Percentiles rank a stretch among this genome's conserved stretches.
Evolutionary conservation across 352 stramenopile genomes (phyloP).

Genomic region (Phytophthora ramorum): DNA sequence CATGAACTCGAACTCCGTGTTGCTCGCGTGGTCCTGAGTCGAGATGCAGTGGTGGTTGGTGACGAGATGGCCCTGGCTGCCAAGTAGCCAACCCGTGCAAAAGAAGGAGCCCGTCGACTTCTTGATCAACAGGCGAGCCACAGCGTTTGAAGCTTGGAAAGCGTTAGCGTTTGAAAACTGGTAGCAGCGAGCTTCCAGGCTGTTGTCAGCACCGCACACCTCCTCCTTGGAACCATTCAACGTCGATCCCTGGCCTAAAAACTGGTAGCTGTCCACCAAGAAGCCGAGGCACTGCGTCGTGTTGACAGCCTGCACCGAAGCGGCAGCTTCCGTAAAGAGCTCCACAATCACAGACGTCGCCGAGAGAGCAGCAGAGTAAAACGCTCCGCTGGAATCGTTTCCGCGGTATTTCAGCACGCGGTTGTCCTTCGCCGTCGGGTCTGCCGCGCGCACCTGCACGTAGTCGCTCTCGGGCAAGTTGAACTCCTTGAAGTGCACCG

Average conservation of each 20-base stretch:
- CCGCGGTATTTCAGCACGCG: constrained; percentile 45
- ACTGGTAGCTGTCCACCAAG: constrained; percentile 58
- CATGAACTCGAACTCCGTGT: constrained; percentile 76
- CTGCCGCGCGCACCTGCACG: constrained; percentile 48
- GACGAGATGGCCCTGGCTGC: constrained; percentile 77
- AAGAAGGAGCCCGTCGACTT: constrained; percentile 62
- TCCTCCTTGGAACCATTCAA: constrained; percentile 50
- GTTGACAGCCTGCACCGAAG: constrained; percentile 23
- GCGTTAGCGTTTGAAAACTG: constrained; percentile 8
- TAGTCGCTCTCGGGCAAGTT: constrained; percentile 68
- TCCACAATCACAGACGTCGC: constrained; percentile 55
- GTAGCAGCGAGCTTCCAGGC: constrained; percentile 68
- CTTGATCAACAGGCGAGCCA: constrained; percentile 71
- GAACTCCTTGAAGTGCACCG: constrained; percentile 72
- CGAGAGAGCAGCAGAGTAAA: constrained; percentile 49
- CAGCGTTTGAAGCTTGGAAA: constrained; percentile 42
- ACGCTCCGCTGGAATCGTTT: constrained; percentile 33
- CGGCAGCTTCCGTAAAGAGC: constrained; percentile 46
- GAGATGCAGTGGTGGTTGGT: constrained; percentile 88
- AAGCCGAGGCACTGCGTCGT: constrained; percentile 53
- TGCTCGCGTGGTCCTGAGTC: constrained; percentile 47
- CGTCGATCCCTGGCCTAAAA: constrained; percentile 31
- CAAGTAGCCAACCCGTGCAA: constrained; percentile 79
- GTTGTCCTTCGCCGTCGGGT: constrained; percentile 36
- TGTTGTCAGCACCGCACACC: constrained; percentile 70